Evolutionary conservation across 768 basidiomycete species (phyloP).

Genomic region (Zangia roseola): DNA sequence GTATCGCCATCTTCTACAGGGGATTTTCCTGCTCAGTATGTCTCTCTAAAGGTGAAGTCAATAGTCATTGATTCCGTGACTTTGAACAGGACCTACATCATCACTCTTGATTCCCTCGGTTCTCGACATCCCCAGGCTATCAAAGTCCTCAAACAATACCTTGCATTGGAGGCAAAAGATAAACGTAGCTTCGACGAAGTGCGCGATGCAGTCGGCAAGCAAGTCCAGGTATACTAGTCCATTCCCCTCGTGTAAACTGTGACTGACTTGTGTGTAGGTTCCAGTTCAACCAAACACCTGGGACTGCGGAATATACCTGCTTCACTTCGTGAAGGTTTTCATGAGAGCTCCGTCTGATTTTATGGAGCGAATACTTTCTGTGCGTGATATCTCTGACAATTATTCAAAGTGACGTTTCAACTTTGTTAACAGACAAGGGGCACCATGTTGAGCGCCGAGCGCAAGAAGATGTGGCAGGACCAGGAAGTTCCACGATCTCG

Average conservation of each 20-base stretch:
- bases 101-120: slow-evolving; percentile 89
- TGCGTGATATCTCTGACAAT: background rate
- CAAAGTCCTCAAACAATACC: slow-evolving; percentile 62
- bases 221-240: slow-evolving; percentile 46
- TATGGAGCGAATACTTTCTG: slow-evolving; percentile 45
- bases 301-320: slow-evolving; percentile 90
- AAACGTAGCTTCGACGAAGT: slow-evolving; percentile 50
- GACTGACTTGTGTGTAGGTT: slow-evolving; percentile 48
- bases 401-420: background rate
- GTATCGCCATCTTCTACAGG: slow-evolving; percentile 13
- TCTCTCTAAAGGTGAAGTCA: background rate
- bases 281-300: slow-evolving; percentile 86
- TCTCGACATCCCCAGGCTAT: slow-evolving; percentile 63
- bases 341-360: slow-evolving; percentile 59
- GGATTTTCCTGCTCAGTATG: slow-evolving; percentile 25
- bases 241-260: background rate
- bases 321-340: slow-evolving; percentile 83
- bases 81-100: slow-evolving; percentile 65
- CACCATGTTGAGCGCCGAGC: slow-evolving; percentile 35
- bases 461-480: slow-evolving; percentile 53
- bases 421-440: slow-evolving; percentile 29
- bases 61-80: background rate
- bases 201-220: slow-evolving; percentile 43
- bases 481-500: slow-evolving; percentile 47
- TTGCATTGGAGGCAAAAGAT: slow-evolving; percentile 73